phyloP scores from a whole-genome alignment of 2,329 filamentous ascomycete species.

The Monosporascus sp. region DNA sequence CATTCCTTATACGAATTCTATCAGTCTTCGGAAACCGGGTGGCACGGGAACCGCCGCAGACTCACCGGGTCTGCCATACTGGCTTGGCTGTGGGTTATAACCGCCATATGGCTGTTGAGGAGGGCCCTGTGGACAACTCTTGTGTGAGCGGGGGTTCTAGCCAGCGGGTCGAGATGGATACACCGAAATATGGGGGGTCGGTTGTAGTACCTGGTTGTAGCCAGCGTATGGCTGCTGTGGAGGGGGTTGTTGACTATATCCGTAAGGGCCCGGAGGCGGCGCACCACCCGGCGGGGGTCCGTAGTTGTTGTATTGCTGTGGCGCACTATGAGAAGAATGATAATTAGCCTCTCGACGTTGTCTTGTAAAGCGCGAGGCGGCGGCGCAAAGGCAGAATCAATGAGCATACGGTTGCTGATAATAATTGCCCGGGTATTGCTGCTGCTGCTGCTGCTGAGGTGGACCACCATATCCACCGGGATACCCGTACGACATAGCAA shows the following conservation, averaged over 20 bases:
- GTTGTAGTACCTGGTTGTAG: constrained; percentile 33
- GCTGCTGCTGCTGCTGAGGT: constrained; percentile 25
- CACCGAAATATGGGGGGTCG: constrained; percentile 3
- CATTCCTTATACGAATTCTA: constrained; percentile 23
- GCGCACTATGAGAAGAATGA: constrained; percentile 25
- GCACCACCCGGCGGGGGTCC: constrained; percentile 30
- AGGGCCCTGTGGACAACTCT: constrained; percentile 24
- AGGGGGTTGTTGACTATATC: constrained; percentile 41
- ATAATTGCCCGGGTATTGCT: constrained; percentile 24
- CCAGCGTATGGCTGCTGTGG: constrained; percentile 40
- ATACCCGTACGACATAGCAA: constrained; percentile 28
- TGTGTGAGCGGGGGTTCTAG: constrained; percentile 14
- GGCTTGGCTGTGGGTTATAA: constrained; percentile 34
- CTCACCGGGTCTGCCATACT: constrained; percentile 48
- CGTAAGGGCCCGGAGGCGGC: constrained; percentile 34
- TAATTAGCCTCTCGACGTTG: not conserved
- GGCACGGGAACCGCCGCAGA: not conserved
- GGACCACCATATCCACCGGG: constrained; percentile 25
- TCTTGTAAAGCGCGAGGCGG: not conserved
- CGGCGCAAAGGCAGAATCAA: not conserved
- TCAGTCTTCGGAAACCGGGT: not conserved
- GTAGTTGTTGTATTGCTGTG: constrained; percentile 44
- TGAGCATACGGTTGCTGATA: constrained; percentile 23
- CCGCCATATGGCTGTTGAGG: constrained; percentile 37
- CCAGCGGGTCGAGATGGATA: not conserved